phyloP scores from a whole-genome alignment of 192 early-diverging fungal genomes.

The Coemansia sp. region DNA sequence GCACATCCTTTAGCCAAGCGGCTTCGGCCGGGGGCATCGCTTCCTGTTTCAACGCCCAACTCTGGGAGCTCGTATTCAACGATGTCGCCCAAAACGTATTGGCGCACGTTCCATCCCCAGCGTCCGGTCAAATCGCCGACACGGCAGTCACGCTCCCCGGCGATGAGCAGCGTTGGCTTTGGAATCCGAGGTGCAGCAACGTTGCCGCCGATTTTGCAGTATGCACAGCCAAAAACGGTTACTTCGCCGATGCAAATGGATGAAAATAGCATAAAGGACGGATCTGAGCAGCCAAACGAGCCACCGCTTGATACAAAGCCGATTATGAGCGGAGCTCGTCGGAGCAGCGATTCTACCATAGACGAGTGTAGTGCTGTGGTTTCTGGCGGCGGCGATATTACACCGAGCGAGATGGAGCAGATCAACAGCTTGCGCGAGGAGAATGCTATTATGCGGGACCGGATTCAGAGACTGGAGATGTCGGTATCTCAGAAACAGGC shows the following conservation, averaged over 20 bases:
- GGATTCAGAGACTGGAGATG: constrained; percentile 37
- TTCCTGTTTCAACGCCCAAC: background rate
- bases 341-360: constrained; percentile 22
- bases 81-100: constrained; percentile 13
- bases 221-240: constrained; percentile 10
- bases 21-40: background rate
- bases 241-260: constrained; percentile 25
- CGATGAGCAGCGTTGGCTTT: background rate
- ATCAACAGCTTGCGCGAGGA: constrained; percentile 36
- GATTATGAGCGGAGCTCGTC: constrained; percentile 5
- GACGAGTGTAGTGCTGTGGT: constrained; percentile 29
- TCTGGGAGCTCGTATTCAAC: constrained; percentile 14
- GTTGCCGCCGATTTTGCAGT: constrained; percentile 34
- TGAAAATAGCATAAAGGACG: constrained; percentile 4
- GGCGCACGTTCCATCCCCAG: constrained; percentile 13
- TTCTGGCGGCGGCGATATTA: constrained; percentile 22
- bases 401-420: constrained; percentile 24
- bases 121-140: constrained; percentile 28
- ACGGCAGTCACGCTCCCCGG: constrained; percentile 23
- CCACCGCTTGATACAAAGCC: constrained; percentile 10
- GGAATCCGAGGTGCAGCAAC: background rate
- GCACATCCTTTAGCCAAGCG: background rate
- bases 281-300: background rate
- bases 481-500: constrained; percentile 40
- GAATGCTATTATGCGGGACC: constrained; percentile 30